phyloP scores from a whole-genome alignment of 2,329 filamentous ascomycete genomes.

The Pseudopithomyces chartarum region DNA sequence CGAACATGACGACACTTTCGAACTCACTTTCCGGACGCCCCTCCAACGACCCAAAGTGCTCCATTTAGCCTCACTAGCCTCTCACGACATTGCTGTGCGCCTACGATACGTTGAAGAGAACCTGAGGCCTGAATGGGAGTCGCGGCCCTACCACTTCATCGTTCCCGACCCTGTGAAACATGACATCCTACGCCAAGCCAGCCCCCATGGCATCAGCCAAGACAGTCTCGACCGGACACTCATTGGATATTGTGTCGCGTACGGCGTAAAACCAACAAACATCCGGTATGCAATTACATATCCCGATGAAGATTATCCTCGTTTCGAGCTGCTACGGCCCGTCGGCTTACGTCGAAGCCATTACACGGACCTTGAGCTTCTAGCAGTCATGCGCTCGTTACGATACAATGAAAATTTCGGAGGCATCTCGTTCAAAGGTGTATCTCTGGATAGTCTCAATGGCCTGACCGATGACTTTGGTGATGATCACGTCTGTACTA shows the following conservation, averaged over 20 bases:
- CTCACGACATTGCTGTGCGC: constrained; percentile 67
- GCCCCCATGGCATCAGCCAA: constrained; percentile 62
- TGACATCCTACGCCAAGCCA: constrained; percentile 39
- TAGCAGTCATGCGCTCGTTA: constrained; percentile 71
- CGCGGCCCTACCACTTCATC: constrained; percentile 65
- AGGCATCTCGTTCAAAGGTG: constrained; percentile 69
- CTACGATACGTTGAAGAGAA: constrained; percentile 66
- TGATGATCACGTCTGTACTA: constrained; percentile 64
- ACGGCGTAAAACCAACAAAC: constrained; percentile 69
- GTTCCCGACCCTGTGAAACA: constrained; percentile 57
- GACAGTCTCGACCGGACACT: constrained; percentile 68
- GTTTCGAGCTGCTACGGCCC: constrained; percentile 67
- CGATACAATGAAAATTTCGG: constrained; percentile 73
- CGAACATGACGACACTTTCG: constrained; percentile 68
- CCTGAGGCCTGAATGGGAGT: constrained; percentile 68
- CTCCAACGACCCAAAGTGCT: constrained; percentile 60
- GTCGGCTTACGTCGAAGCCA: constrained; percentile 55
- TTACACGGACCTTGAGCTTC: constrained; percentile 67
- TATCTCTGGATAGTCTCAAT: constrained; percentile 69
- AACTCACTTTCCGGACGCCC: constrained; percentile 67
- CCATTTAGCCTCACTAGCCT: constrained; percentile 67
- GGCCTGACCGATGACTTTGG: constrained; percentile 64
- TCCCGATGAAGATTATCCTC: constrained; percentile 65
- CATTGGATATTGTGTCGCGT: constrained; percentile 71
- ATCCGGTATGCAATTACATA: constrained; percentile 54